Conservation (phyloP, 2,329 filamentous ascomycete species). For the Hirsutella minnesotensis region DNA sequence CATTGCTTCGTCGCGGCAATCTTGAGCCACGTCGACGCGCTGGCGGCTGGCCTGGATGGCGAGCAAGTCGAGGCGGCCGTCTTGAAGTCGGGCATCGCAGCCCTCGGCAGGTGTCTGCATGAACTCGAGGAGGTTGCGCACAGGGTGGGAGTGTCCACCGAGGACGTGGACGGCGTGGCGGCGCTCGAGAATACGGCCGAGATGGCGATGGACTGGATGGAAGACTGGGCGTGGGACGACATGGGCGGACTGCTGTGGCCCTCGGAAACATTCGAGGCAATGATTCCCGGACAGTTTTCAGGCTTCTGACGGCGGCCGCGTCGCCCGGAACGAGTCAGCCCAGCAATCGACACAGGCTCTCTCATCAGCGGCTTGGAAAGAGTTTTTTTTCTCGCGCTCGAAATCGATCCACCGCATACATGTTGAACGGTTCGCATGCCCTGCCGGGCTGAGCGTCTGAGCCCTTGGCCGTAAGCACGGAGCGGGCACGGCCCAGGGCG, state of each 20-base stretch:
- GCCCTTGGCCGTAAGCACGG: too few species aligned
- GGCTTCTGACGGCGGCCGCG: not conserved
- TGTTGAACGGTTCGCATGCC: not conserved
- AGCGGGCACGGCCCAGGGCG: too few species aligned
- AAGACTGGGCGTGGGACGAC: conserved; percentile 17
- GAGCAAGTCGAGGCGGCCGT: conserved; percentile 20
- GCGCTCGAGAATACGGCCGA: conserved; percentile 2
- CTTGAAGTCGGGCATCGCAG: conserved; percentile 12
- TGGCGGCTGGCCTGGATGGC: conserved; percentile 16
- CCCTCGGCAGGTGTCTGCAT: conserved; percentile 11
- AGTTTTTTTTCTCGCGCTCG: too few species aligned
- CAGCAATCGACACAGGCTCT: too few species aligned
- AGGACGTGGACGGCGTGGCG: conserved; percentile 2
- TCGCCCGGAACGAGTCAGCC: too few species aligned
- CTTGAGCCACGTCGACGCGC: conserved; percentile 21
- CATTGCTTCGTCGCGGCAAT: conserved; percentile 21
- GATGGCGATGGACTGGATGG: conserved; percentile 12
- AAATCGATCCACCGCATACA: too few species aligned
- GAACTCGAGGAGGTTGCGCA: too few species aligned
- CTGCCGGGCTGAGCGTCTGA: not conserved
- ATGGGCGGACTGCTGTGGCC: conserved; percentile 6
- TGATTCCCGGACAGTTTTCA: not conserved
- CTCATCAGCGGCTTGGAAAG: too few species aligned
- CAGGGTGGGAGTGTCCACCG: too few species aligned
- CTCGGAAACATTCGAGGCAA: conserved; percentile 3